Evolutionary conservation across 2,329 filamentous ascomycete genomes (phyloP).

Genomic region (Claviceps sorghi): DNA sequence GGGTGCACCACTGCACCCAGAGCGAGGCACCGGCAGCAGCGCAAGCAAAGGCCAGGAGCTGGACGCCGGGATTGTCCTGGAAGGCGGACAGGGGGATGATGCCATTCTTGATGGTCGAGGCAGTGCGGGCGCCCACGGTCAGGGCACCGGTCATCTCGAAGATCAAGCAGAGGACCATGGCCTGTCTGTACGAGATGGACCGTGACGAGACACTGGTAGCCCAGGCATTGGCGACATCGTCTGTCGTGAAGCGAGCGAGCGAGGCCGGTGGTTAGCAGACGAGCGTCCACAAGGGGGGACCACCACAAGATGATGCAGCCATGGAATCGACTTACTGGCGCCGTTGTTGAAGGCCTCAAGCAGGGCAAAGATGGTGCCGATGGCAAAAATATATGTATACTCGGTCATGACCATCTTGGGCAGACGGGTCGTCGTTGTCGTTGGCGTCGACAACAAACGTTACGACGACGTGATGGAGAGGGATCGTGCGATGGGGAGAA

Average conservation of each 20-base stretch:
- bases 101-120: constrained; percentile 67
- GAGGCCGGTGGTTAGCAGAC: constrained; percentile 4
- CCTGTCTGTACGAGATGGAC: constrained; percentile 52
- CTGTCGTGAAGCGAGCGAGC: constrained; percentile 20
- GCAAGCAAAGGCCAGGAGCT: constrained; percentile 53
- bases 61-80: constrained; percentile 45
- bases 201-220: constrained; percentile 46
- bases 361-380: constrained; percentile 62
- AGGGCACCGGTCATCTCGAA: constrained; percentile 57
- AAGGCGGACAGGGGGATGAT: constrained; percentile 51
- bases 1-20: constrained; percentile 73
- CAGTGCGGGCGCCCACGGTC: constrained; percentile 52
- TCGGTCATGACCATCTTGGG: constrained; percentile 41
- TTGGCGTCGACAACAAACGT: constrained; percentile 1
- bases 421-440: neutral
- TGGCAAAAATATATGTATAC: constrained; percentile 59
- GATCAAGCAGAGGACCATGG: constrained; percentile 49
- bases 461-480: neutral
- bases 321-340: constrained; percentile 43
- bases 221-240: constrained; percentile 77
- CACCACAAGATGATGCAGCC: neutral
- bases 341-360: constrained; percentile 69
- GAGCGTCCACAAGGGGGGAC: too few species aligned
- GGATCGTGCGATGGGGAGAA: neutral
- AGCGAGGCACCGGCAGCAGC: constrained; percentile 48